Percentiles rank a stretch among this genome's conserved stretches.
Evolutionary conservation across 1,284 basidiomycete species (phyloP).

Genomic region (Amylostereum areolatum): DNA sequence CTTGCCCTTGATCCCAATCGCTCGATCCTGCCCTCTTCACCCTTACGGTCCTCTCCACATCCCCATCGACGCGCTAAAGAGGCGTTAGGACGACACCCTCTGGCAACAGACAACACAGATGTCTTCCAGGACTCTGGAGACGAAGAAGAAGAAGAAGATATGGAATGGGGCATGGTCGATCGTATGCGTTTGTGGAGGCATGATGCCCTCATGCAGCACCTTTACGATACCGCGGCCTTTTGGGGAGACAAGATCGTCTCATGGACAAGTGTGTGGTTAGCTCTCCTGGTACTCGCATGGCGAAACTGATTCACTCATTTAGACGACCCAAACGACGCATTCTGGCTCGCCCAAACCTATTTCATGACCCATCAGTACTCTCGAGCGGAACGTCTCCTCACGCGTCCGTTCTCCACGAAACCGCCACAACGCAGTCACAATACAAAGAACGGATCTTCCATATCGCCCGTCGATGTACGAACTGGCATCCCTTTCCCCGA

Average conservation of each 20-base stretch:
- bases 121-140: constrained; percentile 67
- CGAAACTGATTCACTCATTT: background rate
- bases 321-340: constrained; percentile 96
- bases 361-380: constrained; percentile 95
- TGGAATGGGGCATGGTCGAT: constrained; percentile 83
- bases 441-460: constrained; percentile 36
- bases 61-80: constrained; percentile 29
- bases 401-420: constrained; percentile 64
- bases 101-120: constrained; percentile 73
- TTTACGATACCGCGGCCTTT: constrained; percentile 96
- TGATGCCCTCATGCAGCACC: constrained; percentile 96
- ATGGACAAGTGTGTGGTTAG: constrained; percentile 79
- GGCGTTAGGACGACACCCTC: constrained; percentile 52
- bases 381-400: constrained; percentile 88
- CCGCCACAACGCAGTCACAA: constrained; percentile 35
- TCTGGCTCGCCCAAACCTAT: constrained; percentile 97
- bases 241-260: constrained; percentile 97
- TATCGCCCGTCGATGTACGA: constrained; percentile 16
- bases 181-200: constrained; percentile 97
- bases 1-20: constrained; percentile 69
- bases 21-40: constrained; percentile 66
- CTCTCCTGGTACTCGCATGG: background rate
- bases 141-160: constrained; percentile 49
- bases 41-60: constrained; percentile 55
- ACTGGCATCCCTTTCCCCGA: constrained; percentile 20